Conservation (phyloP, 2,329 filamentous ascomycete species). For the Fusarium temperatum region DNA sequence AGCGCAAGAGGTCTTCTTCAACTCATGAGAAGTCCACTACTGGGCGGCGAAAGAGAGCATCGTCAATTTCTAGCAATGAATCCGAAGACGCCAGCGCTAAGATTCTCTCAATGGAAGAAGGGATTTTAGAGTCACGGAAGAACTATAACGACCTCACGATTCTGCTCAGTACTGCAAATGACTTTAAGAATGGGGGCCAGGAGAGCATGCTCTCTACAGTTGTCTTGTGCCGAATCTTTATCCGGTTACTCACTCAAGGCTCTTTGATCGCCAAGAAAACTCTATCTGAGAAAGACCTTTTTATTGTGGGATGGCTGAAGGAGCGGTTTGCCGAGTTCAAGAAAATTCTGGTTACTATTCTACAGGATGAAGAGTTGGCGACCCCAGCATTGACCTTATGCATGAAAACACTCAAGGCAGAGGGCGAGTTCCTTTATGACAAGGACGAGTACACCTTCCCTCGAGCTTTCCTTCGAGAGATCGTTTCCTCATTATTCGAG, state of each 20-base stretch:
- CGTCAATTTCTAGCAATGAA: slow-evolving; percentile 59
- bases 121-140: slow-evolving; percentile 85
- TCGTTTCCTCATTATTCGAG: slow-evolving; percentile 70
- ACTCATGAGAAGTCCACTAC: slow-evolving; percentile 55
- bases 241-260: slow-evolving; percentile 79
- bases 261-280: slow-evolving; percentile 72
- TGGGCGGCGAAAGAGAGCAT: slow-evolving; percentile 58
- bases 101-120: slow-evolving; percentile 79
- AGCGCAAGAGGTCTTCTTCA: slow-evolving; percentile 63
- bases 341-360: slow-evolving; percentile 65
- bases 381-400: slow-evolving; percentile 77
- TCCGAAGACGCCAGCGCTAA: slow-evolving; percentile 66
- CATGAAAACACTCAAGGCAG: slow-evolving; percentile 86
- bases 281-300: slow-evolving; percentile 75
- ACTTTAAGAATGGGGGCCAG: slow-evolving; percentile 55
- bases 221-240: slow-evolving; percentile 86
- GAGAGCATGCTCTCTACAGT: slow-evolving; percentile 76
- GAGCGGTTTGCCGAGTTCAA: slow-evolving; percentile 79
- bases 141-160: slow-evolving; percentile 91
- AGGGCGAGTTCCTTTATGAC: slow-evolving; percentile 69
- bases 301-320: slow-evolving; percentile 82
- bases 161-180: slow-evolving; percentile 68
- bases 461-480: slow-evolving; percentile 68
- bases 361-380: slow-evolving; percentile 71
- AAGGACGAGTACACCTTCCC: slow-evolving; percentile 76